Base-by-base conservation (phyloP, 805 yeast genomes). In the Candida endomychidarum region DNA sequence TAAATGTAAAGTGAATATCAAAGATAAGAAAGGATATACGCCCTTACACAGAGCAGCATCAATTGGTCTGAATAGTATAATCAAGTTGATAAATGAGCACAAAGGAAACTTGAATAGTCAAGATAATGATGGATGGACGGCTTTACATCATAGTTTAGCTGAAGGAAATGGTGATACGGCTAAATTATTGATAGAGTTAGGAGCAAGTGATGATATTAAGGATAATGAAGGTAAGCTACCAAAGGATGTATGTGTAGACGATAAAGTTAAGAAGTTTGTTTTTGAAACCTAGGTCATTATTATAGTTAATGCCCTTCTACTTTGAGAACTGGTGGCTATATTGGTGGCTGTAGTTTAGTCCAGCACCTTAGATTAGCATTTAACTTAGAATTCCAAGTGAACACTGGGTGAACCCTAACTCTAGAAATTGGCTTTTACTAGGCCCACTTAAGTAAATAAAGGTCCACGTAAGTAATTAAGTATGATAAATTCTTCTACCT, bases 81-180 rank as follows among this genome's bases (percentile, higher is more conserved):
- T 83, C 11, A 67, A 74, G 31, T 53, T 77, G 20, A 63, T 90
- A 25, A 63, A 67, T 31, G 61, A 72, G 4, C 77, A 75, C 2
- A 75, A 74, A 34, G 77, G 83, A 0, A 84, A 86, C 7, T 57
- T 89, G 16, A 85, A 88, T 51, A 71, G 81, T 3, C 74, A 75
- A 26, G 97, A 90, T 54, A 48, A 49, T 9, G 72, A 73, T 38
- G 93, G 95, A 0, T 87, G 93, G 89, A 84, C 95, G 0, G 81
- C 96, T 1, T 58, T 91, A 44, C 96, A 87, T 58, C 95, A 87
- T 60, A 96, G 97, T 0, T 63, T 84, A 41, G 88, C 96, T 0
- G 98, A 90, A 60, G 96, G 96, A 0, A 82, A 81, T 51, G 89
- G 83, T 1, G 96, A 86, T 43, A 77, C 78, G 8, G 96, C 86